phyloP scores from a whole-genome alignment of 2,329 filamentous ascomycete species.

The Pseudogymnoascus sp. region DNA sequence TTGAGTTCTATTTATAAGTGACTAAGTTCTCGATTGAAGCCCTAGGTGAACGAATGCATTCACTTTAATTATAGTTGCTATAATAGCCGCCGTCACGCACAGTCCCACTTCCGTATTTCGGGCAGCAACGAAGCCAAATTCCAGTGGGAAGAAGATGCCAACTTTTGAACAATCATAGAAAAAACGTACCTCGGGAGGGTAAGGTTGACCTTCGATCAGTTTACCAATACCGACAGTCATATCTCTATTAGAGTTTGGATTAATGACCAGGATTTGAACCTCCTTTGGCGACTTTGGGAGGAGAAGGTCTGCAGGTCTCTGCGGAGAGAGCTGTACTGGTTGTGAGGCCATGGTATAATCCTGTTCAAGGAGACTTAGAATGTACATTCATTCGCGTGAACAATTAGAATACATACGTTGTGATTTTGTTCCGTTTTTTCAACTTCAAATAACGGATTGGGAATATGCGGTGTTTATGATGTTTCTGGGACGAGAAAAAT shows the following conservation, averaged over 20 bases:
- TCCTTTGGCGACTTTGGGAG: conserved; percentile 22
- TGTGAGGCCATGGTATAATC: neutral
- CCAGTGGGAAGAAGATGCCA: too few relatives aligned
- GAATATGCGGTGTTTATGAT: neutral
- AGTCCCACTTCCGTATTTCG: too few relatives aligned
- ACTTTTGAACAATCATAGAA: neutral
- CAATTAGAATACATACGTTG: neutral
- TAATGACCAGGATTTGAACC: conserved; percentile 57
- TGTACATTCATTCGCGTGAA: neutral
- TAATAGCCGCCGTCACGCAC: too few relatives aligned
- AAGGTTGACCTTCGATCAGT: conserved; percentile 33
- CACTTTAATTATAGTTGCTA: too few relatives aligned
- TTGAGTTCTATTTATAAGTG: too few relatives aligned
- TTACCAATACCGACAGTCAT: conserved; percentile 62
- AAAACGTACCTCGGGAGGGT: neutral
- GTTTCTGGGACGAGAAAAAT: neutral
- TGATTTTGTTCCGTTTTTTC: neutral
- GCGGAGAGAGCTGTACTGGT: neutral
- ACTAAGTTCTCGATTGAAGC: too few relatives aligned
- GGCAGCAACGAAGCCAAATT: too few relatives aligned
- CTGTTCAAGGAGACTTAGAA: neutral
- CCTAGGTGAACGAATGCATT: too few relatives aligned
- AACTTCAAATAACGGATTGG: neutral
- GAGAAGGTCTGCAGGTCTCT: neutral
- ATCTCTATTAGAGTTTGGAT: conserved; percentile 65